Conservation (phyloP, 495 filamentous ascomycete genomes). For the Hypoxylon trugodes region DNA sequence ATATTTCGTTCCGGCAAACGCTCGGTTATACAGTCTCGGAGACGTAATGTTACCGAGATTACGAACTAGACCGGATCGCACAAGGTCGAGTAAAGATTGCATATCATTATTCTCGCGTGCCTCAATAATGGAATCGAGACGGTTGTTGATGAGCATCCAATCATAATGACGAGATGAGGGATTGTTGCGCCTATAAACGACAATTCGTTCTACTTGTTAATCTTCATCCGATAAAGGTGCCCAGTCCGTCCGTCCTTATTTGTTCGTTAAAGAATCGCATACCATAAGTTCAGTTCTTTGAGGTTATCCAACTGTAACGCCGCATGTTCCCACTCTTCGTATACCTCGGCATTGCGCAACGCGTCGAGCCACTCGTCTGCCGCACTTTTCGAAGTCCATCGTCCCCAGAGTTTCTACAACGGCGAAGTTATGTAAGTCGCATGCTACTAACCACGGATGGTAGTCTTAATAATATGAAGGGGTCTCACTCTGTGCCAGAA, state of each 20-base stretch:
- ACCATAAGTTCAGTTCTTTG: constrained; percentile 84
- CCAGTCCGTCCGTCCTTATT: neutral
- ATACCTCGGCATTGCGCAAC: constrained; percentile 70
- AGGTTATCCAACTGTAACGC: constrained; percentile 82
- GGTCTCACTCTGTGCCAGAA: constrained; percentile 70
- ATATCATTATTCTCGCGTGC: constrained; percentile 82
- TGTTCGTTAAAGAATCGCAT: constrained; percentile 12
- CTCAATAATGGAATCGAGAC: constrained; percentile 73
- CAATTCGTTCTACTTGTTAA: constrained; percentile 20
- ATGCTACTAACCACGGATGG: neutral
- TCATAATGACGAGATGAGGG: constrained; percentile 85
- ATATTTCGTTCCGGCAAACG: constrained; percentile 88
- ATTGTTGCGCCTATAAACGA: constrained; percentile 72
- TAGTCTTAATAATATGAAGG: neutral
- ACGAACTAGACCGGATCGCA: constrained; percentile 86
- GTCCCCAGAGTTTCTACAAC: constrained; percentile 61
- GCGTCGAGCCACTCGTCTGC: constrained; percentile 63
- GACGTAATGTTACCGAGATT: constrained; percentile 91
- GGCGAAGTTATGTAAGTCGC: constrained; percentile 10
- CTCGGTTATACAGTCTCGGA: constrained; percentile 82
- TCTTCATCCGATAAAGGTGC: neutral
- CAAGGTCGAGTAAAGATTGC: constrained; percentile 75
- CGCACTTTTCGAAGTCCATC: constrained; percentile 63
- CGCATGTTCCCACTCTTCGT: constrained; percentile 84
- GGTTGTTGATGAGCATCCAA: constrained; percentile 83